Conservation (phyloP, 2,329 filamentous ascomycete genomes). For the Aspergillus sp. region DNA sequence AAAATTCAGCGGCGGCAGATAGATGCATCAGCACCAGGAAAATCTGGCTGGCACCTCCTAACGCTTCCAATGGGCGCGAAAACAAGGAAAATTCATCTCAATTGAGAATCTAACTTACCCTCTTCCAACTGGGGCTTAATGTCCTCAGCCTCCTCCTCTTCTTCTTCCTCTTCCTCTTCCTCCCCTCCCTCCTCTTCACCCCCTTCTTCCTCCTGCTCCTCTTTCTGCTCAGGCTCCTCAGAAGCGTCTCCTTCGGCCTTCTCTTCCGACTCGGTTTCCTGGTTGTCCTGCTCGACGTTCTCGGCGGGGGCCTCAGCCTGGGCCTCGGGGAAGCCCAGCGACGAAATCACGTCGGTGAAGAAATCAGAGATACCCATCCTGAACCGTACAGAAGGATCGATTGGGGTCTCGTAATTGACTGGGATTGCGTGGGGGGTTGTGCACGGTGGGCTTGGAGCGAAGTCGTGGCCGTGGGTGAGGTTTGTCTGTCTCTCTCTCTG, state of each 20-base stretch:
- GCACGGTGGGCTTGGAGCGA: slow-evolving; percentile 17
- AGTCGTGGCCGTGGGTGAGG: slow-evolving; percentile 25
- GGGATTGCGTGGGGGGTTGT: slow-evolving; percentile 9
- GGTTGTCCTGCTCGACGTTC: slow-evolving; percentile 41
- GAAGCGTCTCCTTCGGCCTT: slow-evolving; percentile 19
- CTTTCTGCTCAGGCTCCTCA: slow-evolving; percentile 45
- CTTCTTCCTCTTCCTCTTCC: slow-evolving; percentile 71
- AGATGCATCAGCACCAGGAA: no score
- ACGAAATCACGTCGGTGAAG: slow-evolving; percentile 57
- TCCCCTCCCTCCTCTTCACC: slow-evolving; percentile 63
- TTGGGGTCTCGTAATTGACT: slow-evolving; percentile 18
- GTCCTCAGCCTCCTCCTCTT: slow-evolving; percentile 74
- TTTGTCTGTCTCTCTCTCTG: neutral
- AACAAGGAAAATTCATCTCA: slow-evolving; percentile 1
- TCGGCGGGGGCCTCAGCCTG: slow-evolving; percentile 53
- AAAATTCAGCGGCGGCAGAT: no score
- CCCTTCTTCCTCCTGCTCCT: slow-evolving; percentile 52
- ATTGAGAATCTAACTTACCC: slow-evolving; percentile 55
- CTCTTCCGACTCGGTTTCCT: slow-evolving; percentile 34
- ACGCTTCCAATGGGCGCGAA: slow-evolving; percentile 9
- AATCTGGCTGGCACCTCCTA: no score
- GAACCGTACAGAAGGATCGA: slow-evolving; percentile 22
- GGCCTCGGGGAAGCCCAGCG: slow-evolving; percentile 53
- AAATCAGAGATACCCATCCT: slow-evolving; percentile 58
- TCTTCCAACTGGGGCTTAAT: slow-evolving; percentile 83